Base-by-base conservation (phyloP, 2,329 filamentous ascomycete genomes). In the Biscogniauxia marginata region DNA sequence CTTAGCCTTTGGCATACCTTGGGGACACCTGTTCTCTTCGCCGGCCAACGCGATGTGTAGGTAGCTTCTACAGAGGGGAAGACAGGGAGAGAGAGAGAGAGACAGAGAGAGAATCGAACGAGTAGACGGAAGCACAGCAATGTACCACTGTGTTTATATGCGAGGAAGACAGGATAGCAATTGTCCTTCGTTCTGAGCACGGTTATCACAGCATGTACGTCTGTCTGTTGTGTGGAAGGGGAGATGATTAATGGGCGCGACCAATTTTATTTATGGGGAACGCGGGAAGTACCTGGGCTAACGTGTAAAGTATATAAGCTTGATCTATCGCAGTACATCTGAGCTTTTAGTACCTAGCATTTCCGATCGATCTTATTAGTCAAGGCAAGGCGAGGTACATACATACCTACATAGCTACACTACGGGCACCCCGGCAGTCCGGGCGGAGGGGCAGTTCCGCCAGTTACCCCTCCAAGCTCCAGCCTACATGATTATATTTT, bases 21-120 rank as follows among this genome's bases (percentile, higher is more conserved):
- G 21, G 19, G 45, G 45, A 20, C 55, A 49, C 47, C 52, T 59
- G 50, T 43, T 45, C 56, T 45, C 56, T 39, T 39, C 25, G 30
- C 30, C 6, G 30, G 30, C n/a, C 13, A n/a, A 39, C 30, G n/a
- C 30, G 30, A 39, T 11, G 30, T 39, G 30, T 16, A 39, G 30
- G 30, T 8, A 39, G 30, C 30, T 39, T 39, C 30, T 39, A 3
- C 13, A 9, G 30, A 16, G 6, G 30, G n/a, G 30, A 39, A 39
- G 13, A 39, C 13, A 39, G 30, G 30, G 13, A 39, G n/a, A 2
- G 2, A 2, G 9, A n/a, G n/a, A 9, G n/a, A 4, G 25, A 30
- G 13, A 11, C 3, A 30, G 25, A 39, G 2, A 16, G n/a, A 39
- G 30, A 39, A 39, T n/a, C n/a, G n/a, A n/a, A 16, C 6, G 13